Percentiles rank a stretch among this genome's conserved stretches.
These are phyloP conservation scores for Boletus speciosus DNA, from an alignment of 768 basidiomycete genomes.

Conservation along the genomic window DNA sequence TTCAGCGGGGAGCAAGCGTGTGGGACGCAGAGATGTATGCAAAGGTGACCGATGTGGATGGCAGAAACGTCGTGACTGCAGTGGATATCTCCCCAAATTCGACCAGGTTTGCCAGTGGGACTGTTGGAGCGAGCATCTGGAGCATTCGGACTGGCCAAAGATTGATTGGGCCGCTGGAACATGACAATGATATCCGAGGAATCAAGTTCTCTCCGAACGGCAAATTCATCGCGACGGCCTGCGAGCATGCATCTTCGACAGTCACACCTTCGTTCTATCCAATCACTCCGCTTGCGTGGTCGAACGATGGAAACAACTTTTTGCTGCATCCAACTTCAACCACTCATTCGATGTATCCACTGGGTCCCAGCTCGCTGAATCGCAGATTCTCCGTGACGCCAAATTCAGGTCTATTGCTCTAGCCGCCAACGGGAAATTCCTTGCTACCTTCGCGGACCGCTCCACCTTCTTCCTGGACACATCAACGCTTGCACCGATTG, in stretches of 20 bases:
- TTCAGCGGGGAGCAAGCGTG: background rate
- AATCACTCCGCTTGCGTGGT: conserved; percentile 3
- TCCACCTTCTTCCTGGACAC: background rate
- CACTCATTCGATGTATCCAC: background rate
- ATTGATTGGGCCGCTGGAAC: background rate
- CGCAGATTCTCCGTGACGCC: background rate
- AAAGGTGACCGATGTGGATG: background rate
- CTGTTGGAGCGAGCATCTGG: background rate
- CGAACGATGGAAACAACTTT: background rate
- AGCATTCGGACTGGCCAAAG: background rate
- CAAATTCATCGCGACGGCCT: background rate
- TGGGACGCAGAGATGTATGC: background rate
- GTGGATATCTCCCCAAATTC: conserved; percentile 1
- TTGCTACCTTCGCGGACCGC: background rate
- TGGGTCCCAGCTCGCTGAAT: background rate
- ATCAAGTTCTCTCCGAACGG: conserved; percentile 1
- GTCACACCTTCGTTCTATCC: background rate
- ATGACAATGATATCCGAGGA: background rate
- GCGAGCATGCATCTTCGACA: background rate
- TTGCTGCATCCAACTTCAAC: background rate
- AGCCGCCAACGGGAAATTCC: background rate
- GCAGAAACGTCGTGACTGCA: background rate
- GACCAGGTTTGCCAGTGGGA: conserved; percentile 1
- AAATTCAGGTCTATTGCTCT: background rate
- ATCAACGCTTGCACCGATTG: background rate